Evolutionary conservation across 2,329 filamentous ascomycete species (phyloP), one percentile per base, ranked within the genome.

Genomic region (Simplicillium aogashimaense): DNA sequence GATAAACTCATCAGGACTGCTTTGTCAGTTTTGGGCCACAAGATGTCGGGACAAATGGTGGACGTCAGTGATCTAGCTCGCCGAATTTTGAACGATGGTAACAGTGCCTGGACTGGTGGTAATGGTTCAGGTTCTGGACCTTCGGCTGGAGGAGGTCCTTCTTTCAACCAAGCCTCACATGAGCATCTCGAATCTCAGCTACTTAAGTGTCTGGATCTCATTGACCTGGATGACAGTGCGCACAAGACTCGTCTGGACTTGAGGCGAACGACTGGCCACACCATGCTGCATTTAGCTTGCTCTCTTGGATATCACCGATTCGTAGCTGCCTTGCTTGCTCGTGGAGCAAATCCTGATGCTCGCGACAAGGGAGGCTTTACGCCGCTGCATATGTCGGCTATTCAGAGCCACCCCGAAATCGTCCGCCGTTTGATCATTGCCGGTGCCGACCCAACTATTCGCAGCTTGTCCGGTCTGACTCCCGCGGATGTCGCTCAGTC

Each of bases 311-410:
- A 87, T 49, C 75, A 81, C 46, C 76, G 83, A 36, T 82, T 94
- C 47, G 84, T 84, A 37, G 83, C 83, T 11, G 85, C 81, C 25
- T 70, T 94, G 18, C 66, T 94, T 15, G 83, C 81, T 9, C 75
- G 85, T 47, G 84, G 86, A n/a, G 86, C 85, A 15, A 82, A 83
- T 52, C 78, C 82, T 1, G 80, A 90, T 51, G 66, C 79, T 30
- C 74, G 78, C 41, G 87, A 94, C 55, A 82, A 79, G 46, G 82
- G 83, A 37, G 86, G 86, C 16, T 90, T 86, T 59, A 87, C 85
- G 4, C 79, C 87, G 12, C 72, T 94, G 64, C 86, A 94, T 58
- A 75, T 90, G 54, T 86, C 87, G 15, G 80, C 83, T 18, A 73
- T 94, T 53, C 81, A 84, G 57, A 77, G 81, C 45, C 81, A 88